Percentiles rank a stretch among this genome's conserved stretches.
Conservation (phyloP, 225 moss, liverwort and hornwort genomes). For the Sphagnum contortum region DNA sequence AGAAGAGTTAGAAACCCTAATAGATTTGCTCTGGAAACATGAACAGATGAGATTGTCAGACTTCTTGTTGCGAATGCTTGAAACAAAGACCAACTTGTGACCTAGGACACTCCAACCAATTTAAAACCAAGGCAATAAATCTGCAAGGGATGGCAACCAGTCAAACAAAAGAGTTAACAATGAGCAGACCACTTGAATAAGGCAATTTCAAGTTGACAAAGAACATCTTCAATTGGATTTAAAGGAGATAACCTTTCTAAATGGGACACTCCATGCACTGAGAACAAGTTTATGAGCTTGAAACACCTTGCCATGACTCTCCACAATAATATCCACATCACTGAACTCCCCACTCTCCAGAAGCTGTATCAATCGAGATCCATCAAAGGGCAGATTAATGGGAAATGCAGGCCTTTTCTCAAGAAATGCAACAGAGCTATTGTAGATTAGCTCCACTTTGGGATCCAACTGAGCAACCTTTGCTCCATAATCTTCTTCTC, state of each 20-base stretch:
- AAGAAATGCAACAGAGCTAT: conserved; percentile 13
- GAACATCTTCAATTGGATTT: too few relatives aligned
- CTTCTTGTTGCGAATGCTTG: too few relatives aligned
- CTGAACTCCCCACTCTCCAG: conserved; percentile 59
- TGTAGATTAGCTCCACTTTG: conserved; percentile 31
- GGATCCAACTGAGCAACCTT: conserved; percentile 7
- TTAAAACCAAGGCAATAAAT: too few relatives aligned
- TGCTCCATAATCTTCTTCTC: conserved; percentile 13
- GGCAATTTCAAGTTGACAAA: too few relatives aligned
- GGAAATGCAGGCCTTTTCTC: conserved; percentile 30
- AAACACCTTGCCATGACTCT: conserved; percentile 44
- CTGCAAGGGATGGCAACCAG: too few relatives aligned
- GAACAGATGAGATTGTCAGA: too few relatives aligned
- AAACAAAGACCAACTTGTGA: too few relatives aligned
- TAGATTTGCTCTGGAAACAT: too few relatives aligned
- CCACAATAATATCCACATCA: conserved; percentile 70
- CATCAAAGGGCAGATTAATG: conserved; percentile 57
- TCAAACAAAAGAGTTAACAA: too few relatives aligned
- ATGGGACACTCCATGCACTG: conserved; percentile 92
- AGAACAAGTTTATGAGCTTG: conserved; percentile 79
- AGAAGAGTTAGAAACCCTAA: background rate
- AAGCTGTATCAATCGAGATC: conserved; percentile 32
- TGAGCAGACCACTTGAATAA: too few relatives aligned
- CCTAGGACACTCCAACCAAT: too few relatives aligned
- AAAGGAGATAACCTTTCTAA: conserved; percentile 58